Base-by-base conservation (phyloP, 2,329 filamentous ascomycete species). In the Fusarium sp. region DNA sequence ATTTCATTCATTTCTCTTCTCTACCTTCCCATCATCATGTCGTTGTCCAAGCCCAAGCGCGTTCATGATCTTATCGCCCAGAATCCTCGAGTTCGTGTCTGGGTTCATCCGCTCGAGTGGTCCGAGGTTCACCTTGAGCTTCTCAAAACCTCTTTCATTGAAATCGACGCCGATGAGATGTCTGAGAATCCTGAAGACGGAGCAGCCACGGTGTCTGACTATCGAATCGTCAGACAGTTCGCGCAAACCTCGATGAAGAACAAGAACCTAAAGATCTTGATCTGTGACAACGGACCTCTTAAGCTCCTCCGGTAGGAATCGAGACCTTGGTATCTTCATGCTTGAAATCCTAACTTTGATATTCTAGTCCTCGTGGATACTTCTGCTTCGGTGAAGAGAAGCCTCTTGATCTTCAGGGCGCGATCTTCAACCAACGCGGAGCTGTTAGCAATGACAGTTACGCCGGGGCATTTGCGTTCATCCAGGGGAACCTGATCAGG, bases 41-140 rank as follows among this genome's bases (percentile, higher is more conserved):
- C 42, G 9, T 72, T 72, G 41, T 22, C 42, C 22, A 52, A 54
- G 24, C 42, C 42, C 12, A n/a, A 54, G 28, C 66, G 64, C 8
- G 48, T 78, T 12, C 30, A 73, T 54, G 72, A 75, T 36, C 59
- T 78, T 39, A 65, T 78, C 34, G 73, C 73, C n/a, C 73, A 67
- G 28, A 55, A 78, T 28, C 77, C 77, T 17, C 58, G 75, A 41
- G 77, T 78, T 62, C 77, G 77, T 8, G 64, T 78, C 22, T 69
- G 72, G 14, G 77, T 79, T 5, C 76, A 75, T 26, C 77, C 77
- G 4, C 24, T 75, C 4, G 75, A 78, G 56, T 78, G 77, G 77
- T 70, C 71, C 3, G 26, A 56, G 1, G 48, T 67, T 9, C 77
- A 79, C 32, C 41, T 79, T 6, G 51, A 72, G 14, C 75, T 78